A percentile compares a stretch with the other conserved stretches of the same genome.
phyloP scores from a whole-genome alignment of 2,329 filamentous ascomycete species.

The Neocucurbitaria cava region DNA sequence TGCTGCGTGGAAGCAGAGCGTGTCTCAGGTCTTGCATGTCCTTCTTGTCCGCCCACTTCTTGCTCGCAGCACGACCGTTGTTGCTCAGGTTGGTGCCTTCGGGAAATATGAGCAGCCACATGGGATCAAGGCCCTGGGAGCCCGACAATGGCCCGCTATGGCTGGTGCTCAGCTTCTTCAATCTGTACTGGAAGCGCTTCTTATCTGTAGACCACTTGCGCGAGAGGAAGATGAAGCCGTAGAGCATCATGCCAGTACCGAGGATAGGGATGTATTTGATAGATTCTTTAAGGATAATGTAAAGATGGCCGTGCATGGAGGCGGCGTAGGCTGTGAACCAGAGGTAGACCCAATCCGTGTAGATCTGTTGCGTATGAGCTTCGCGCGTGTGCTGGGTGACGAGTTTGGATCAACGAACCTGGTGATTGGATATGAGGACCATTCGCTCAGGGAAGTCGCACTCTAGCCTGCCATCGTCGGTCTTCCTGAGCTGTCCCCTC shows the following conservation, averaged over 20 bases:
- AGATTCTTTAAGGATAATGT: constrained; percentile 89
- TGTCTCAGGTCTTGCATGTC: constrained; percentile 74
- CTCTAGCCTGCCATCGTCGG: constrained; percentile 72
- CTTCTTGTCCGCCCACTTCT: constrained; percentile 78
- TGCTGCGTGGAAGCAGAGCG: constrained; percentile 77
- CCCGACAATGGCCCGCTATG: constrained; percentile 49
- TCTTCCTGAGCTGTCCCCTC: constrained; percentile 73
- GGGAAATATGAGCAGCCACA: constrained; percentile 90
- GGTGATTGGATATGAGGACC: constrained; percentile 85
- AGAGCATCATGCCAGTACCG: constrained; percentile 84
- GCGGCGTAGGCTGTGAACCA: constrained; percentile 89
- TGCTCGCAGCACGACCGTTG: constrained; percentile 74
- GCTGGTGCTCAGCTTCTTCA: constrained; percentile 71
- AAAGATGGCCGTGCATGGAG: constrained; percentile 82
- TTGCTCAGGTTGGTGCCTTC: constrained; percentile 82
- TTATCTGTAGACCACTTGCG: constrained; percentile 85
- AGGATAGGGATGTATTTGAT: constrained; percentile 83
- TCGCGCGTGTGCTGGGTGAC: too few relatives aligned
- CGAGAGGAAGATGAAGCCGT: constrained; percentile 91
- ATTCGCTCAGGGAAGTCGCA: constrained; percentile 81
- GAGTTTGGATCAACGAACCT: constrained; percentile 49
- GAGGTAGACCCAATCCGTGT: constrained; percentile 91
- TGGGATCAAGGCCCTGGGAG: constrained; percentile 68
- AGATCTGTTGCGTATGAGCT: constrained; percentile 61
- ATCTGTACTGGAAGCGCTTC: constrained; percentile 74